Evolutionary conservation across 257 asterid genomes (phyloP).

Genomic region (Primulina tabacum): DNA sequence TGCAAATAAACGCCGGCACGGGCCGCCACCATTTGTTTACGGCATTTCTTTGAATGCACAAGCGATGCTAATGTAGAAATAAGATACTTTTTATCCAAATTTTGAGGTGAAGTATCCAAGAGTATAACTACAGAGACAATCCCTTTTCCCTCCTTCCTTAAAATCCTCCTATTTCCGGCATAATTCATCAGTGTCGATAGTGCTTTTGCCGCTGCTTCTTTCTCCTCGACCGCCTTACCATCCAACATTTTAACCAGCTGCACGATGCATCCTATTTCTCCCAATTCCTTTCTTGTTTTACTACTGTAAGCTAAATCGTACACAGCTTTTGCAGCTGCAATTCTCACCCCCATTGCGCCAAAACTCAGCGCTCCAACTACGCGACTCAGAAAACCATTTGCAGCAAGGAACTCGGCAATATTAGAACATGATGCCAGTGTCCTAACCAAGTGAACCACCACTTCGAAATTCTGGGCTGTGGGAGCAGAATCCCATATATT

Average conservation of each 20-base stretch:
- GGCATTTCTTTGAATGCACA: constrained; percentile 60
- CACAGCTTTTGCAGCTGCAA: constrained; percentile 60
- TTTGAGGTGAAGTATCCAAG: constrained; percentile 47
- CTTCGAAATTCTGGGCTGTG: constrained; percentile 48
- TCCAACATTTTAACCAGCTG: constrained; percentile 60
- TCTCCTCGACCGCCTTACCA: constrained; percentile 74
- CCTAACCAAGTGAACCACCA: constrained; percentile 54
- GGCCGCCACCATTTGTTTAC: constrained; percentile 64
- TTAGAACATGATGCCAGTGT: constrained; percentile 52
- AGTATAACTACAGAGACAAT: constrained; percentile 47
- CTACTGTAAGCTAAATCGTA: constrained; percentile 51
- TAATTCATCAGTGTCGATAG: constrained; percentile 51
- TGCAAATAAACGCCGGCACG: constrained; percentile 62
- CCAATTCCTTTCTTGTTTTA: constrained; percentile 65
- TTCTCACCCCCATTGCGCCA: constrained; percentile 55
- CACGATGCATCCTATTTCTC: constrained; percentile 67
- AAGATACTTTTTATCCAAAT: constrained; percentile 50
- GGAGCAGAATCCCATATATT: constrained; percentile 68
- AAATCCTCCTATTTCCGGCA: constrained; percentile 54
- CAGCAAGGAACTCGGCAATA: constrained; percentile 55
- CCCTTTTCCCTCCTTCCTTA: constrained; percentile 73
- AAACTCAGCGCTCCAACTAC: constrained; percentile 46
- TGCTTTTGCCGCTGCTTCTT: constrained; percentile 59
- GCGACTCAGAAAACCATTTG: constrained; percentile 47
- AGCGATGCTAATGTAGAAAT: constrained; percentile 43